Base-by-base conservation (phyloP, 1,284 basidiomycete species). In the Apiotrichum mycotoxinovorans region DNA sequence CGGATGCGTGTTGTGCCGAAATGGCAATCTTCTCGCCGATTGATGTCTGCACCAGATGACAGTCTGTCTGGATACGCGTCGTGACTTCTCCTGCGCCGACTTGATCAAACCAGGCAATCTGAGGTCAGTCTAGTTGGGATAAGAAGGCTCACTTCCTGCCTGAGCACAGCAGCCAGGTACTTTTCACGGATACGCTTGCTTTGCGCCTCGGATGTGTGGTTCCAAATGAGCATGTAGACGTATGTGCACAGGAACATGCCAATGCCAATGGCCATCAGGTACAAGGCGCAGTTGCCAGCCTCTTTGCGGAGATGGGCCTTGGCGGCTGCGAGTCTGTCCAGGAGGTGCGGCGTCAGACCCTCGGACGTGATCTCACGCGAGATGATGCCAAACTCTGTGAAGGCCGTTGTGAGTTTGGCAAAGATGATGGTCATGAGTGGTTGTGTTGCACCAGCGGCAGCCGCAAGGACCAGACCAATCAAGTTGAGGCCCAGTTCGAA, bases 51-150 rank as follows among this genome's bases (percentile, higher is more conserved):
- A 93, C 84, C 44, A 92, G 77, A 77, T 91, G 67, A 45, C 69
- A 72, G 57, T 77, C 74, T 1, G 88, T 91, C 73, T 95, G 90
- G 63, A 98, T 98, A 54, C 93, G 87, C 1, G 93, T 96, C 1
- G 95, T 88, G 37, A 98, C 86, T 76, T 98, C 95, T 58, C 95
- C 95, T 7, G 94, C 88, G 25, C 95, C 94, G 56, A 97, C 84
- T n/a, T 87, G 84, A 72, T 98, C 95, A 70, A 98, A 97, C 79
- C 85, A 98, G 11, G 88, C 86, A 89, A 30, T 30, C 30, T 30
- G 12, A 12, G 30, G n/a, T n/a, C n/a, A 30, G 30, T 30, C 7
- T 30, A 12, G 5, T 12, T 7, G 30, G 7, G 30, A 30, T 12
- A 30, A 7, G 12, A 30, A 30, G 30, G 12, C 30, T 30, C 30